These are phyloP conservation scores for Acacia confusa DNA, from an alignment of 306 rosid species.

Conservation along the genomic window DNA sequence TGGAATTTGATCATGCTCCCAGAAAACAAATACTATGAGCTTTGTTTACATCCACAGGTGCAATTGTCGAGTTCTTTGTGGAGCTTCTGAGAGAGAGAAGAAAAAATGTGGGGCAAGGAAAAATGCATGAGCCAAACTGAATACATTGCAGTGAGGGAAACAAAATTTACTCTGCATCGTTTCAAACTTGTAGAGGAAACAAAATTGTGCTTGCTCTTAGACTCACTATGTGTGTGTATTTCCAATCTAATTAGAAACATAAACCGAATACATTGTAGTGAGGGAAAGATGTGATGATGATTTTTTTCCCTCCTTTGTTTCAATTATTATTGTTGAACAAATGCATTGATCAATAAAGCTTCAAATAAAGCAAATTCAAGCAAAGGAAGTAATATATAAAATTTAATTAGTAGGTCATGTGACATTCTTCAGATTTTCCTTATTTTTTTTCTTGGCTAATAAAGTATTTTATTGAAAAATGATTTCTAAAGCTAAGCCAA, in stretches of 20 bases:
- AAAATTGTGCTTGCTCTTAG: background rate
- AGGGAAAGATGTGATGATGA: background rate
- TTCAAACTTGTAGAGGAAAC: background rate
- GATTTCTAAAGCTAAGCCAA: constrained; percentile 26
- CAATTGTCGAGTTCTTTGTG: constrained; percentile 74
- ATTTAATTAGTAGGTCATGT: too few relatives aligned
- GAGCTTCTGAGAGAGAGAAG: constrained; percentile 54
- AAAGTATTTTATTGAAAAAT: too few relatives aligned
- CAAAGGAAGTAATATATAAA: too few relatives aligned
- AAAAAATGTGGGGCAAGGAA: background rate
- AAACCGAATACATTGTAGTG: background rate
- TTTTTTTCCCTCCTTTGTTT: background rate
- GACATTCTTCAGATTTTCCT: too few relatives aligned
- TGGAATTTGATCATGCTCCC: too few relatives aligned
- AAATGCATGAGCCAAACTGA: background rate
- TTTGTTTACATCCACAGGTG: constrained; percentile 74
- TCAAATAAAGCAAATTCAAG: too few relatives aligned
- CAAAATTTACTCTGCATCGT: background rate
- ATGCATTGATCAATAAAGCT: background rate
- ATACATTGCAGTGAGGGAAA: too few relatives aligned
- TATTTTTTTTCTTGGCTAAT: too few relatives aligned
- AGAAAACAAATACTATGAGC: constrained; percentile 24
- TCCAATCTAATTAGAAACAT: background rate
- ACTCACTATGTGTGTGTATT: too few relatives aligned
- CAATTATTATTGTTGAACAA: background rate